These are phyloP conservation scores for Suillus lakei DNA, from an alignment of 768 basidiomycete genomes.

Conservation along the genomic window DNA sequence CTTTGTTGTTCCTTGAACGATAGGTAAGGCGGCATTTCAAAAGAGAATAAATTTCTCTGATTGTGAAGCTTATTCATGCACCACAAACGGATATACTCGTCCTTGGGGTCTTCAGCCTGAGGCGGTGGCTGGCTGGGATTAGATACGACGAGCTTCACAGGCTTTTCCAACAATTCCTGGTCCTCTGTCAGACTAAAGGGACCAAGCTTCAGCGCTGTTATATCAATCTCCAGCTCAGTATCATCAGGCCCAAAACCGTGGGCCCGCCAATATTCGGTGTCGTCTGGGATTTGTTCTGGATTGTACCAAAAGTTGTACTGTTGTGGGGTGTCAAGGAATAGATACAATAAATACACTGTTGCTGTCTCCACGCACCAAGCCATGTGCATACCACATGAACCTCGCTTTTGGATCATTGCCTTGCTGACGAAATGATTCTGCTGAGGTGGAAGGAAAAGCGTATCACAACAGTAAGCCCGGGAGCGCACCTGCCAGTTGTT, in stretches of 20 bases:
- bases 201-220: not conserved
- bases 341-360: not conserved
- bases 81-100: not conserved
- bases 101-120: not conserved
- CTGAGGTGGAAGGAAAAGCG: not conserved
- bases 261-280: not conserved
- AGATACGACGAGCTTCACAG: not conserved
- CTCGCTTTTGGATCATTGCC: not conserved
- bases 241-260: not conserved
- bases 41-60: not conserved
- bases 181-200: not conserved
- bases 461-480: no score
- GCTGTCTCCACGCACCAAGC: constrained; percentile 1
- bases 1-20: not conserved
- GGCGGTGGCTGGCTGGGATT: not conserved
- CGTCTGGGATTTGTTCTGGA: not conserved
- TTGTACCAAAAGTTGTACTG: constrained; percentile 1
- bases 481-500: not conserved
- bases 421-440: not conserved
- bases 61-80: not conserved
- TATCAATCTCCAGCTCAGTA: not conserved
- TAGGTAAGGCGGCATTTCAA: not conserved
- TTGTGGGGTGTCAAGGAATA: not conserved
- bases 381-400: not conserved
- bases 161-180: not conserved